Conservation (phyloP, 2,329 filamentous ascomycete genomes). For the Ophiosphaerella korrae region DNA sequence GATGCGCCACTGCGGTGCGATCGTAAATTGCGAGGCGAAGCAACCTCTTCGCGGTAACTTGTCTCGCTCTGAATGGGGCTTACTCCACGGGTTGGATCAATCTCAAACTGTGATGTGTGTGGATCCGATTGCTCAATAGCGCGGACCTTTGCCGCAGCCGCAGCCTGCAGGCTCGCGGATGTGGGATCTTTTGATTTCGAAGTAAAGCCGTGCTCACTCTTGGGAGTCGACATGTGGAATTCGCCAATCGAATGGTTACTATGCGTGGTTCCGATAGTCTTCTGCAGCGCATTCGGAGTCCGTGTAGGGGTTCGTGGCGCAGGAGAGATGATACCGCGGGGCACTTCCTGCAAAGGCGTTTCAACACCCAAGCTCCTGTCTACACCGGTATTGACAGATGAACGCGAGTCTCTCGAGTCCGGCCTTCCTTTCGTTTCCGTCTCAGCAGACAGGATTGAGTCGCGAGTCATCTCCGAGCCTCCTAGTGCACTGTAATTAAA, state of each 20-base stretch:
- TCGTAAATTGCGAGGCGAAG: constrained; percentile 55
- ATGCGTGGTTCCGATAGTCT: constrained; percentile 70
- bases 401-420: constrained; percentile 60
- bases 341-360: constrained; percentile 66
- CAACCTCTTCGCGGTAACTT: constrained; percentile 62
- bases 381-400: constrained; percentile 56
- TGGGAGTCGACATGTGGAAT: constrained; percentile 52
- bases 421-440: constrained; percentile 66
- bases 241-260: constrained; percentile 60
- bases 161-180: constrained; percentile 31
- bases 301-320: constrained; percentile 67
- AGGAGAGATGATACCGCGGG: constrained; percentile 65
- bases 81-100: constrained; percentile 63
- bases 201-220: constrained; percentile 54
- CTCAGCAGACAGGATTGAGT: constrained; percentile 82
- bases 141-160: constrained; percentile 47
- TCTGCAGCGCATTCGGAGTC: constrained; percentile 60
- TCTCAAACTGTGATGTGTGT: constrained; percentile 46
- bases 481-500: constrained; percentile 80
- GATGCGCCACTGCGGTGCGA: constrained; percentile 51
- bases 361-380: constrained; percentile 28
- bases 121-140: constrained; percentile 41
- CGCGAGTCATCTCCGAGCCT: constrained; percentile 83
- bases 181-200: constrained; percentile 32
- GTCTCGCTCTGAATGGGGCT: constrained; percentile 94